These are phyloP conservation scores for Lactuca sativa DNA, from an alignment of 129 eudicot genomes.

Conservation along the genomic window DNA sequence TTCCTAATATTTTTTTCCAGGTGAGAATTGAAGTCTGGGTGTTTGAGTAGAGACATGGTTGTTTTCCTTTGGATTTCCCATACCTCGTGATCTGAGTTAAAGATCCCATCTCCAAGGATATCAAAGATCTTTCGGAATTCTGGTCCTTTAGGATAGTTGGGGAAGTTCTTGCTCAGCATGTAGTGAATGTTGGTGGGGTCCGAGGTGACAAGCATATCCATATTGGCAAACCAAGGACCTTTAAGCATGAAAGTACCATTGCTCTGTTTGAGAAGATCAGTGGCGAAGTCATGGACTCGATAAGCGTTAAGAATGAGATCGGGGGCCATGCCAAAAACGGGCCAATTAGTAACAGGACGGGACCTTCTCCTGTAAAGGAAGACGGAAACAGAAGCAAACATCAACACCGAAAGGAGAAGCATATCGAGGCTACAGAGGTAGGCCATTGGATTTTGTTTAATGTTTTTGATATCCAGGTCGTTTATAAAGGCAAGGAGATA, in stretches of 20 bases:
- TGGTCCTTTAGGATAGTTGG: constrained; percentile 51
- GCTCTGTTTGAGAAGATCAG: constrained; percentile 26
- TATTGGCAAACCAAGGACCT: constrained; percentile 53
- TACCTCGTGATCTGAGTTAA: constrained; percentile 39
- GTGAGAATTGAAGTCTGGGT: constrained; percentile 9
- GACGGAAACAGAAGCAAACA: not conserved
- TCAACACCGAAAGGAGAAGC: constrained; percentile 1
- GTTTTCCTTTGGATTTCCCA: constrained; percentile 49
- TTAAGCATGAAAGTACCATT: constrained; percentile 33
- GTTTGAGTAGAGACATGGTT: constrained; percentile 24
- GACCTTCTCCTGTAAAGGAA: constrained; percentile 9
- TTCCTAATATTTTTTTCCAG: constrained; percentile 19
- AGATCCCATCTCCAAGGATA: constrained; percentile 50
- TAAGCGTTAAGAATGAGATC: constrained; percentile 34
- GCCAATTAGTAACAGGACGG: constrained; percentile 41
- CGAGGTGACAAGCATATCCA: constrained; percentile 37
- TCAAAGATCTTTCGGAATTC: constrained; percentile 43
- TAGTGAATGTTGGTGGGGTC: constrained; percentile 63
- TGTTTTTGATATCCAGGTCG: too few relatives aligned
- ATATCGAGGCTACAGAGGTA: not conserved
- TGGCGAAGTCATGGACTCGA: constrained; percentile 40
- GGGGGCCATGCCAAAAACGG: constrained; percentile 46
- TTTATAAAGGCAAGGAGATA: not conserved
- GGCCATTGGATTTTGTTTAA: constrained; percentile 14
- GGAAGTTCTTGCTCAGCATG: constrained; percentile 12